A percentile compares a stretch with the other conserved stretches of the same genome.
Evolutionary conservation across 495 filamentous ascomycete genomes (phyloP).

Genomic region (Rostrohypoxylon terebratum): DNA sequence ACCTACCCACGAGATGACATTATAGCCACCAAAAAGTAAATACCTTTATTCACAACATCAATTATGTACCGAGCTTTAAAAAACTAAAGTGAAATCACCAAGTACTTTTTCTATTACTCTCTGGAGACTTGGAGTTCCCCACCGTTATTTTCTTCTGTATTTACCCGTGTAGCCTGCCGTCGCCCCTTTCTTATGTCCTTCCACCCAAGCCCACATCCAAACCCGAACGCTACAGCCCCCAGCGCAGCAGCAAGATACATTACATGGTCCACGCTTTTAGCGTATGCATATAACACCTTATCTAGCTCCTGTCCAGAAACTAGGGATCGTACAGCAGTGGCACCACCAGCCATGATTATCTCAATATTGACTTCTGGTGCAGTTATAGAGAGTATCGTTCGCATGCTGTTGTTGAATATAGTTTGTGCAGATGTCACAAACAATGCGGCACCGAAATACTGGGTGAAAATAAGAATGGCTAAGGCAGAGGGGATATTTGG

Average conservation of each 20-base stretch:
- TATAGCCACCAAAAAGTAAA: too few relatives aligned
- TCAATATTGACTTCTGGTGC: neutral
- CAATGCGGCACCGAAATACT: neutral
- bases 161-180: neutral
- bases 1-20: too few relatives aligned
- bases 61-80: too few relatives aligned
- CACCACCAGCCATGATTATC: neutral
- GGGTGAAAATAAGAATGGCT: slow-evolving; percentile 4
- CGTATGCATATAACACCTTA: neutral
- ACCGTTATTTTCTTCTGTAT: neutral
- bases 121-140: neutral
- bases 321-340: neutral
- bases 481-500: neutral
- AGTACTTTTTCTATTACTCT: too few relatives aligned
- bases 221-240: neutral
- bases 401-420: slow-evolving; percentile 12
- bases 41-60: too few relatives aligned
- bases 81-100: too few relatives aligned
- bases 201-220: slow-evolving; percentile 3
- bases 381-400: neutral
- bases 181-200: slow-evolving; percentile 9
- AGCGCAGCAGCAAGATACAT: neutral
- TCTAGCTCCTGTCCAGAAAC: neutral
- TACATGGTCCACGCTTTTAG: neutral
- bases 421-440: neutral